Conservation (phyloP, 2,329 filamentous ascomycete genomes). For the Gyromitra esculenta region DNA sequence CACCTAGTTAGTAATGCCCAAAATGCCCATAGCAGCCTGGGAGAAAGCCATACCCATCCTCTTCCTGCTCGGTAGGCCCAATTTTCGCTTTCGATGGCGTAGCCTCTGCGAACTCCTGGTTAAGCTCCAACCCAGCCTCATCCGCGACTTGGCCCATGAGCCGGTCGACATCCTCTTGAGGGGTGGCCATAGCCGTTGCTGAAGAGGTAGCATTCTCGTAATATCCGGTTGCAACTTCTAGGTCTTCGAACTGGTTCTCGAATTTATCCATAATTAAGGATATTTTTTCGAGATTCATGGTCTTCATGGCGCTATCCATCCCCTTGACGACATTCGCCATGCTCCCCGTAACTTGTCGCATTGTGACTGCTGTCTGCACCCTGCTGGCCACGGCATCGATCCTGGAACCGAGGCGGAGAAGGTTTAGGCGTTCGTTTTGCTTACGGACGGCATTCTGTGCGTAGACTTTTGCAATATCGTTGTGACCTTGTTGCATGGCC, state of each 20-base stretch:
- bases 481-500: slow-evolving; percentile 70
- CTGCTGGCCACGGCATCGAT: slow-evolving; percentile 70
- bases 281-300: slow-evolving; percentile 72
- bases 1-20: slow-evolving; percentile 9
- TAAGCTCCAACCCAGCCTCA: slow-evolving; percentile 84
- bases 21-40: slow-evolving; percentile 3
- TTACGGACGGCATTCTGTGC: slow-evolving; percentile 72
- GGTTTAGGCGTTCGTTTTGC: slow-evolving; percentile 70
- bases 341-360: slow-evolving; percentile 70
- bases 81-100: slow-evolving; percentile 67
- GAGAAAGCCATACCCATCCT: slow-evolving; percentile 67
- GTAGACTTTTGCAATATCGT: slow-evolving; percentile 71
- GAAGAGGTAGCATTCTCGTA: slow-evolving; percentile 87
- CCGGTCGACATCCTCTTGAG: slow-evolving; percentile 85
- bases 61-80: slow-evolving; percentile 79
- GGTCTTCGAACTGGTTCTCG: slow-evolving; percentile 67
- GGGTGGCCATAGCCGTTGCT: slow-evolving; percentile 77
- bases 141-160: slow-evolving; percentile 86
- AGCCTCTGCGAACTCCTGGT: slow-evolving; percentile 76
- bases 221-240: slow-evolving; percentile 67
- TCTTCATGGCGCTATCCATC: slow-evolving; percentile 71
- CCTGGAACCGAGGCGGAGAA: slow-evolving; percentile 67
- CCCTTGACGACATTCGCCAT: slow-evolving; percentile 72
- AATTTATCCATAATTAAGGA: slow-evolving; percentile 74
- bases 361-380: slow-evolving; percentile 72